Evolutionary conservation across 164 flowering plant species (phyloP), one percentile per base, ranked within the genome.

Genomic region (Tetracentron sinense): DNA sequence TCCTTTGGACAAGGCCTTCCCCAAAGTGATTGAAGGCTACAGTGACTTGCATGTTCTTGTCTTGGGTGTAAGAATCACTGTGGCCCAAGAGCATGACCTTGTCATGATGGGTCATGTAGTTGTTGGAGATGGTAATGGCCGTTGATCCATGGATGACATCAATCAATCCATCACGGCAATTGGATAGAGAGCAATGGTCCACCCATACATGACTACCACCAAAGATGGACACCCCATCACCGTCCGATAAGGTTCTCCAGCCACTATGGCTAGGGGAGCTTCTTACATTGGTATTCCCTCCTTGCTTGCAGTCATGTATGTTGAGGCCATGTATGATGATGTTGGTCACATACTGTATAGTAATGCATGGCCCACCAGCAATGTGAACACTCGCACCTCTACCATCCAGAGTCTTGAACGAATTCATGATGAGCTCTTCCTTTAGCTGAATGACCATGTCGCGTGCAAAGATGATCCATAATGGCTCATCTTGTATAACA

Each of bases 11-110:
- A 47, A 88, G 86, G 2, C 89, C 91, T 78, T 86, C 91, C 1
- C 95, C 95, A 70, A 88, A 88, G 82, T 88, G 95, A 50, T 88
- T 88, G 44, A 84, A 88, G 49, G 95, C 95, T 26, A 88, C 84
- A 3, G 95, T 88, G 72, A 85, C 85, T 35, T 86, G 91, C 95
- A 88, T 88, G 72, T 75, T 76, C 77, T 83, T 84, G 78, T 88
- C 95, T 30, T 76, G 82, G 0, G 80, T 68, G 54, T 82, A 88
- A 23, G 85, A 21, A 72, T 88, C 96, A 63, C 96, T 88, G 30
- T 88, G 96, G 0, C 96, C 96, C 64, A 86, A 66, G 16, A 88
- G 80, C 96, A 88, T 88, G 50, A 85, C 96, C 55, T 89, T 85
- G 48, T 89, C 86, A 76, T 89, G 96, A 72, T 87, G 96, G 12